A percentile compares a stretch with the other conserved stretches of the same genome.
These are phyloP conservation scores for Fomitopsis pulvina DNA, from an alignment of 768 basidiomycete species.

Conservation along the genomic window DNA sequence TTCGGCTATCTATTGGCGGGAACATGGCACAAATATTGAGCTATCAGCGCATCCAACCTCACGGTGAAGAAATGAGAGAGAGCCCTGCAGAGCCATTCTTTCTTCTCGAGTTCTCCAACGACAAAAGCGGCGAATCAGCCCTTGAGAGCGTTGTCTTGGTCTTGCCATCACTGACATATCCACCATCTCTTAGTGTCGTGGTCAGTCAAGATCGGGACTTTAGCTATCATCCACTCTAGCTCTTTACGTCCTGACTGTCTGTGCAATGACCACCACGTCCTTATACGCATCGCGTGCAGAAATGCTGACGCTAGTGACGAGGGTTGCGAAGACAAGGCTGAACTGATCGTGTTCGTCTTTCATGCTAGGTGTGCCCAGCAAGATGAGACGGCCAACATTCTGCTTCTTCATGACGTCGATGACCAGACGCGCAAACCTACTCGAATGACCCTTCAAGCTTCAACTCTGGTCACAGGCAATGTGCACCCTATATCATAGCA, in stretches of 20 bases:
- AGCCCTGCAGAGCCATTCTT: conserved; percentile 50
- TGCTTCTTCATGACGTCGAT: conserved; percentile 50
- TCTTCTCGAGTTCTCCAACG: conserved; percentile 46
- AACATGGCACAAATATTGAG: too few relatives aligned
- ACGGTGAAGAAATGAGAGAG: conserved; percentile 32
- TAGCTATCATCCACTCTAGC: conserved; percentile 62
- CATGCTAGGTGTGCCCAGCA: conserved; percentile 63
- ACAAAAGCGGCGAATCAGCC: conserved; percentile 52
- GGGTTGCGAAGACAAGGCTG: conserved; percentile 36
- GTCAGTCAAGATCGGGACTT: conserved; percentile 59
- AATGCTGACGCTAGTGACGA: conserved; percentile 33
- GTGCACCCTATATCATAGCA: too few relatives aligned
- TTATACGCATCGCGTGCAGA: conserved; percentile 54
- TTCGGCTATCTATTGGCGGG: too few relatives aligned
- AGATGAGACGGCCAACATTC: conserved; percentile 51
- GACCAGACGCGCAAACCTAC: too few relatives aligned
- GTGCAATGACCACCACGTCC: conserved; percentile 60
- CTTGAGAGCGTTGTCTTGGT: conserved; percentile 45
- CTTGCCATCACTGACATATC: conserved; percentile 63
- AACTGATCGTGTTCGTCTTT: conserved; percentile 53
- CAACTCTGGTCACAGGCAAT: too few relatives aligned
- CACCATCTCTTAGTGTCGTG: conserved; percentile 41
- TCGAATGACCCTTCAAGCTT: too few relatives aligned
- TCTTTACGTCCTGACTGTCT: conserved; percentile 38
- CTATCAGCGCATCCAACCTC: too few relatives aligned